phyloP scores from a whole-genome alignment of 208 protist genomes.

The Zelonia costaricensis region DNA sequence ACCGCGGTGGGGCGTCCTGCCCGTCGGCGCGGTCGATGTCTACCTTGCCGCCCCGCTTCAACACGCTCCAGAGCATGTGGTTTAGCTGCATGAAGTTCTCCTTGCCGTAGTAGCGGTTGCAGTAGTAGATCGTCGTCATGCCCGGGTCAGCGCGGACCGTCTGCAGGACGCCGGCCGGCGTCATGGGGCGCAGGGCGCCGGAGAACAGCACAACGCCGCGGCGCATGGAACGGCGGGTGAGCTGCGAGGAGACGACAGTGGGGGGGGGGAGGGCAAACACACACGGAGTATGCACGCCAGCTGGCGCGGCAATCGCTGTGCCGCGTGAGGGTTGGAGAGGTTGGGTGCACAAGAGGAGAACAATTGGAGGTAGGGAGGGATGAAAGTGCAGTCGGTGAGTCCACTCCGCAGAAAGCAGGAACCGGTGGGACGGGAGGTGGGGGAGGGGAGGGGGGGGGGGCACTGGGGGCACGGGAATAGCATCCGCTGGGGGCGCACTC shows the following conservation, averaged over 20 bases:
- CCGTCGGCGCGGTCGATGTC: slow-evolving; percentile 69
- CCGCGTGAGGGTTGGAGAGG: too few species aligned
- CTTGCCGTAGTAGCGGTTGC: slow-evolving; percentile 82
- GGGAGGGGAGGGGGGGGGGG: too few species aligned
- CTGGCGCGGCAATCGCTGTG: too few species aligned
- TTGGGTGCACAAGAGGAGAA: too few species aligned
- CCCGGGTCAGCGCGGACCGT: slow-evolving; percentile 81
- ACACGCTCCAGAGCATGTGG: slow-evolving; percentile 72
- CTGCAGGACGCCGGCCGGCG: slow-evolving; percentile 51
- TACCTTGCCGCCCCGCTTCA: slow-evolving; percentile 82
- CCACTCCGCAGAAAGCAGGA: too few species aligned
- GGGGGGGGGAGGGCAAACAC: background rate
- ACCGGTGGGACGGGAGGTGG: too few species aligned
- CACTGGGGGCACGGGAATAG: too few species aligned
- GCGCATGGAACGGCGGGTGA: slow-evolving; percentile 4
- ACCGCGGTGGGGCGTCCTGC: slow-evolving; percentile 54
- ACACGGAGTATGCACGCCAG: background rate
- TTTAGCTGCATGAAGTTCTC: slow-evolving; percentile 66
- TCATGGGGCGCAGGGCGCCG: slow-evolving; percentile 34
- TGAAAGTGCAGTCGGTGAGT: too few species aligned
- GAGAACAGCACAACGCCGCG: slow-evolving; percentile 5
- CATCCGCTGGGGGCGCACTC: too few species aligned
- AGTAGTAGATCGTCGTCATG: slow-evolving; percentile 84
- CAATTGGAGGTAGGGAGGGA: too few species aligned
- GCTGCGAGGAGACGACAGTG: background rate